Evolutionary conservation across 129 eudicot species (phyloP).

Genomic region (Silybum marianum): DNA sequence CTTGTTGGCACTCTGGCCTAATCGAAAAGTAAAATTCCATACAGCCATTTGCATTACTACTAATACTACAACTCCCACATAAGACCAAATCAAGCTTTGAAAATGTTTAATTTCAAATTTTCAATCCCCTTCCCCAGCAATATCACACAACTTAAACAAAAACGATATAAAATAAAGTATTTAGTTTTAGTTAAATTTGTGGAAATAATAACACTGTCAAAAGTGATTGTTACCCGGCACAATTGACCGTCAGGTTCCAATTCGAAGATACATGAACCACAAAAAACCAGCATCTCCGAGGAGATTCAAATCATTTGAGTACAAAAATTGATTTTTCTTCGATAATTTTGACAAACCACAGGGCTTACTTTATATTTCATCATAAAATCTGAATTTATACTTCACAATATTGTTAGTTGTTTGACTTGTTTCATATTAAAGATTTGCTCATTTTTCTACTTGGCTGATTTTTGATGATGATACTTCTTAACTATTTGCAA

Average conservation of each 20-base stretch:
- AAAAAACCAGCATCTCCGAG: constrained; percentile 9
- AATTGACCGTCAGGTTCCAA: not conserved
- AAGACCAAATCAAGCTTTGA: constrained; percentile 35
- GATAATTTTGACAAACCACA: not conserved
- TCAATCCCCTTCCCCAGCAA: not conserved
- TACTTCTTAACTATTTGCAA: constrained; percentile 12
- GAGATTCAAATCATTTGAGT: constrained; percentile 22
- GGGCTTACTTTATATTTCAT: not conserved
- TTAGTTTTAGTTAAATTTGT: not conserved
- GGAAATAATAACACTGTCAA: not conserved
- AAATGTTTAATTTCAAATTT: constrained; percentile 12
- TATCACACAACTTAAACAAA: not conserved
- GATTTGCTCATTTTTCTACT: constrained; percentile 3
- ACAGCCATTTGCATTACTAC: constrained; percentile 46
- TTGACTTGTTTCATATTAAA: not conserved
- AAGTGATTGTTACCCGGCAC: not conserved
- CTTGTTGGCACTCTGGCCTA: constrained; percentile 73
- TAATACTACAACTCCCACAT: constrained; percentile 20
- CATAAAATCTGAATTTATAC: not conserved
- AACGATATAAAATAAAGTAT: not conserved
- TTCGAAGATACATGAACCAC: constrained; percentile 13
- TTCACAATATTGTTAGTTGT: not conserved
- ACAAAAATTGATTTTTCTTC: constrained; percentile 11
- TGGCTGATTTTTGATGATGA: not conserved
- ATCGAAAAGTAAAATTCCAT: constrained; percentile 60